phyloP scores from a whole-genome alignment of 2,329 filamentous ascomycete genomes.

The Ophiocordyceps camponoti-rufipedis region DNA sequence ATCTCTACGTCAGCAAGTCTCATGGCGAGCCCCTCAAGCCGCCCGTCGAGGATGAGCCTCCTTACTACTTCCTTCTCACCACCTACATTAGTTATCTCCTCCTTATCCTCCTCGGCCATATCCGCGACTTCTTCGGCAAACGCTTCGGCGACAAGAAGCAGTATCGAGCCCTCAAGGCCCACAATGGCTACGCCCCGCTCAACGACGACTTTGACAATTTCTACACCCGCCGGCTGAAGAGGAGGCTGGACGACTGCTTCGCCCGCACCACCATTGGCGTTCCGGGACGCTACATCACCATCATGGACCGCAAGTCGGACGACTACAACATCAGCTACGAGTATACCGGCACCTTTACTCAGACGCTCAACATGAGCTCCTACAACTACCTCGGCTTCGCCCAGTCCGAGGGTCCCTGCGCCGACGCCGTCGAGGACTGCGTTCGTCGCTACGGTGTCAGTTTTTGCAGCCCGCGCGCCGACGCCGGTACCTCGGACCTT shows the following conservation, averaged over 20 bases:
- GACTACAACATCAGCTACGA: slow-evolving; percentile 86
- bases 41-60: slow-evolving; percentile 84
- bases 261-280: slow-evolving; percentile 83
- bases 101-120: slow-evolving; percentile 85
- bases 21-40: slow-evolving; percentile 63
- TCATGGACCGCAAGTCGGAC: slow-evolving; percentile 77
- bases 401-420: slow-evolving; percentile 91
- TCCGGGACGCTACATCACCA: slow-evolving; percentile 80
- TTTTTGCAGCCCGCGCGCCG: slow-evolving; percentile 62
- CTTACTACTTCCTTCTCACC: slow-evolving; percentile 91
- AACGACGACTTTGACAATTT: slow-evolving; percentile 99
- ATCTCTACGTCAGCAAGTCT: slow-evolving; percentile 81
- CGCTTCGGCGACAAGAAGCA: slow-evolving; percentile 67
- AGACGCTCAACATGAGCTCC: slow-evolving; percentile 96
- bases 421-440: slow-evolving; percentile 74
- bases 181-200: slow-evolving; percentile 82
- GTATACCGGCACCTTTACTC: slow-evolving; percentile 75
- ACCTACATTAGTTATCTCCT: slow-evolving; percentile 98
- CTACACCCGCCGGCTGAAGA: slow-evolving; percentile 81
- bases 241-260: slow-evolving; percentile 94
- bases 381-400: slow-evolving; percentile 99
- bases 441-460: slow-evolving; percentile 75
- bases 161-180: slow-evolving; percentile 66
- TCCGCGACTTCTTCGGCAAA: slow-evolving; percentile 96
- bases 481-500: slow-evolving; percentile 75